Evolutionary conservation across 257 asterid species (phyloP), one percentile per base, ranked within the genome.

Genomic region (Capsicum chinense): DNA sequence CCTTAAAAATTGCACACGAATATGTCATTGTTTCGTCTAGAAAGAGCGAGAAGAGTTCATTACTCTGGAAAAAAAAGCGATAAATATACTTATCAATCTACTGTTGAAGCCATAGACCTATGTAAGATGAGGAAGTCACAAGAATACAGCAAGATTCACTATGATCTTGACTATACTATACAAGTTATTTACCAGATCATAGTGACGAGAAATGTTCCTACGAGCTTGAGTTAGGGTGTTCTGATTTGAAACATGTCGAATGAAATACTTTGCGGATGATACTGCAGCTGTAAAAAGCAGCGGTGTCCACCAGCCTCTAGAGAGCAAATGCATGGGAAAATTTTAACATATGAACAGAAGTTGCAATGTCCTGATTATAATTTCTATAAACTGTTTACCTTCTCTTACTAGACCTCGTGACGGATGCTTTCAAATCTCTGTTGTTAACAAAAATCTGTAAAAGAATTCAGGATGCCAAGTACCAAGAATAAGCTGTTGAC

Each of bases 301-400:
- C 13, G 98, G 98, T 5, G 98, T 94, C 98, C 98, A 96, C 99
- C 98, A 93, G 64, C 99, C 98, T 89, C 99, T 94, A 64, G 64
- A 79, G 73, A 50, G 33, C 8, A 57, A 48, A 87, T 4, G 73
- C 17, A 60, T 39, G 6, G 3, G 54, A 47, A 59, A 12, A 6
- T 68, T 68, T 16, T 21, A 83, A 68, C 19, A 0, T 47, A 9
- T 44, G n/a, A 63, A 81, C 48, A 12, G 70, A 63, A 39, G 33
- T 81, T 63, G 84, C 19, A 39, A 19, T 48, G 79, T 52, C 0
- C 54, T 50, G 67, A 82, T 16, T 48, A 44, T 3, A 47, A 16
- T 69, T 16, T 47, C 47, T 7, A 44, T 54, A 15, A 66, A 79
- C 16, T 66, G 14, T 63, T 89, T 88, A 95, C 97, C 97, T 88